Percentiles rank a stretch among this genome's conserved stretches.
These are phyloP conservation scores for Trichoderma afroharzianum DNA, from an alignment of 2,329 filamentous ascomycete genomes.

Conservation along the genomic window DNA sequence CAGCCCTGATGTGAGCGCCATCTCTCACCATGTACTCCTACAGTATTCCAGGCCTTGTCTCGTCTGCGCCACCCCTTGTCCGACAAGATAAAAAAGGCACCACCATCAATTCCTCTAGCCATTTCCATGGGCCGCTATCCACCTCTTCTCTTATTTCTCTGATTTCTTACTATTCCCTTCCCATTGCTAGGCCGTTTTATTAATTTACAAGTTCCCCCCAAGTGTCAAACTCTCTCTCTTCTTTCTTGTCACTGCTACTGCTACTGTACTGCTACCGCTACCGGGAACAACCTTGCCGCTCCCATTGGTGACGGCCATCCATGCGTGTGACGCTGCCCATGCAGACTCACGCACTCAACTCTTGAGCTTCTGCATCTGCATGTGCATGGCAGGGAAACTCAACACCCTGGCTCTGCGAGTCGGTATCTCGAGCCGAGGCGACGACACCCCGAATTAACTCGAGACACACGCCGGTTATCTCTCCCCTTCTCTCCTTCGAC, in stretches of 20 bases:
- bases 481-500: not conserved
- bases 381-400: conserved; percentile 6
- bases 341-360: not conserved
- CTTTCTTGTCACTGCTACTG: not conserved
- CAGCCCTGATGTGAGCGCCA: not conserved
- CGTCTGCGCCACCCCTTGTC: conserved; percentile 15
- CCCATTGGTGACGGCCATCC: conserved; percentile 1
- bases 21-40: not conserved
- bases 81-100: conserved; percentile 10
- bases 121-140: not conserved
- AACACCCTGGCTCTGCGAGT: conserved; percentile 6
- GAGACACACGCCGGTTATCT: not conserved
- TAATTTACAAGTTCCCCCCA: not conserved
- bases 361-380: not conserved
- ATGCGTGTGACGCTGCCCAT: not conserved
- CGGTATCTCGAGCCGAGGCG: conserved; percentile 6
- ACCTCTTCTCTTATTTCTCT: not conserved
- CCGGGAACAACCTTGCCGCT: not conserved
- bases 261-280: not conserved
- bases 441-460: not conserved
- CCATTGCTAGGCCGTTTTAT: not conserved
- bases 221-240: not conserved
- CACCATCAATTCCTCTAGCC: not conserved
- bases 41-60: not conserved
- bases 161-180: not conserved